Evolutionary conservation across 2,329 filamentous ascomycete species (phyloP).

Genomic region (Pseudohalonectria lignicola): DNA sequence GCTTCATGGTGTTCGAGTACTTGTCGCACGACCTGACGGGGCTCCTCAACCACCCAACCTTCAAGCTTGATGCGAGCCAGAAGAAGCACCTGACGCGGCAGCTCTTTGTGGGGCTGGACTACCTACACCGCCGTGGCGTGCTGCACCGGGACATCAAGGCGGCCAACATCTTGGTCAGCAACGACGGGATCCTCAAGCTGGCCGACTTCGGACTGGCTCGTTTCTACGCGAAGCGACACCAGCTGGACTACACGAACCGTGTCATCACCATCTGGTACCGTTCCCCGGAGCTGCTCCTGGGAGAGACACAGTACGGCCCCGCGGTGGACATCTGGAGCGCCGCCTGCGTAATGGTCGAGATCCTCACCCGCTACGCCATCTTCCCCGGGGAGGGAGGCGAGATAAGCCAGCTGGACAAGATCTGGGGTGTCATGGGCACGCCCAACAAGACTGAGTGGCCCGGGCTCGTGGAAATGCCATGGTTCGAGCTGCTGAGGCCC

Average conservation of each 20-base stretch:
- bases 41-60: conserved; percentile 86
- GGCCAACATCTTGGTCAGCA: conserved; percentile 92
- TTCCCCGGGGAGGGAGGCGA: conserved; percentile 96
- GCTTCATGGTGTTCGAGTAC: conserved; percentile 99
- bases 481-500: conserved; percentile 87
- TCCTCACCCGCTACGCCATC: conserved; percentile 86
- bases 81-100: conserved; percentile 91
- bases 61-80: conserved; percentile 71
- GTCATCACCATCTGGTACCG: conserved; percentile 99
- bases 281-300: conserved; percentile 78
- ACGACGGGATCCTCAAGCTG: conserved; percentile 76
- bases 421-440: conserved; percentile 87
- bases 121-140: conserved; percentile 86
- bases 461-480: conserved; percentile 82
- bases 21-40: conserved; percentile 93
- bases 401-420: conserved; percentile 89
- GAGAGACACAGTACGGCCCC: conserved; percentile 81
- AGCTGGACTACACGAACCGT: conserved; percentile 93
- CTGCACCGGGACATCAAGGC: conserved; percentile 97
- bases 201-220: conserved; percentile 94
- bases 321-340: conserved; percentile 96
- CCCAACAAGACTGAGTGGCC: conserved; percentile 82
- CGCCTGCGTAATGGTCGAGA: conserved; percentile 91
- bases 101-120: conserved; percentile 87
- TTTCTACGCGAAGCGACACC: conserved; percentile 87